Base-by-base conservation (phyloP, 1,139 yeast species). In the Hyphopichia khmerensis region DNA sequence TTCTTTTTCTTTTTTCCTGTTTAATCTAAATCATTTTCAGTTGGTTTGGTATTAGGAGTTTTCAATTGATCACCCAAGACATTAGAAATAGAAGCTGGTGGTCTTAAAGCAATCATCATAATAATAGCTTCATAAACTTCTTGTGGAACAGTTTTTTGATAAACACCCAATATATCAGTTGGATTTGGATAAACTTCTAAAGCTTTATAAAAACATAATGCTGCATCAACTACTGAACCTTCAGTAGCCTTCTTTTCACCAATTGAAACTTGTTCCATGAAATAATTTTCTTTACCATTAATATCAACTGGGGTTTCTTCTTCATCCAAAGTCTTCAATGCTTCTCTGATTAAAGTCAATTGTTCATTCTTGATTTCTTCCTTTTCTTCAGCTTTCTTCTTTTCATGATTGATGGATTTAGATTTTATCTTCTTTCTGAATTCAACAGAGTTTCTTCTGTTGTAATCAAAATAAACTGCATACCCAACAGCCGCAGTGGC, bases 121-220 rank as follows among this genome's bases (percentile, higher is more conserved):
- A 90, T 86, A 53, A 91, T 78, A 56, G 84, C 73, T 58, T 89
- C 96, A 61, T 89, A 83, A 44, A 90, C 84, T 38, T 82, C 84
- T 59, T 83, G 84, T 40, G 95, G 91, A 49, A 91, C 81, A 40
- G 91, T 80, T 73, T 86, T 86, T 72, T 91, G 96, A 70, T 88
- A 91, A 56, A 93, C 84, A 38, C 85, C 85, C 62, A 93, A 77
- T 54, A 93, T 80, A 55, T 89, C 96, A 45, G 95, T 85, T 44
- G 98, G 99, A 66, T 87, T 87, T 48, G 99, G 98, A 66, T 91
- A 93, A 40, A 90, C 91, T 31, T 88, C 80, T 60, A 93, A 77
- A n/a, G 97, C 98, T 67, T 90, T 87, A 79, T 93, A 93, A 77
- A 90, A 93, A 55, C 87, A 80, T 53, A 90, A 73, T 35, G 98